These are phyloP conservation scores for Echinosophora koreensis DNA, from an alignment of 306 rosid species.

Conservation along the genomic window DNA sequence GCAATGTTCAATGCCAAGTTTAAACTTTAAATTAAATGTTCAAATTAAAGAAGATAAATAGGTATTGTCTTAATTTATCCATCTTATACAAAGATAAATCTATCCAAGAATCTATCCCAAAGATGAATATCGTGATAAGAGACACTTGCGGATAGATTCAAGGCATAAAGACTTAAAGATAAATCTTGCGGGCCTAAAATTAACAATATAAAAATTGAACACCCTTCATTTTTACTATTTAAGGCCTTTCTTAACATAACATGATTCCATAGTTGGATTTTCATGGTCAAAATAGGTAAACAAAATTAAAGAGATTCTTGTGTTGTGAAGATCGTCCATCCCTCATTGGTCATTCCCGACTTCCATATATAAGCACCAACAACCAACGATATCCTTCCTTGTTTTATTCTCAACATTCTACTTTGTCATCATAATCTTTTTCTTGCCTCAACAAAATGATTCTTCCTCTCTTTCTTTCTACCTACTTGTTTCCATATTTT, in stretches of 20 bases:
- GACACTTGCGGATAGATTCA: not conserved
- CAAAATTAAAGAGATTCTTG: not conserved
- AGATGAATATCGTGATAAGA: slow-evolving; percentile 15
- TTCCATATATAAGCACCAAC: slow-evolving; percentile 38
- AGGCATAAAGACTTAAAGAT: slow-evolving; percentile 4
- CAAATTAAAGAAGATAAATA: not conserved
- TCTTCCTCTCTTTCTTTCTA: slow-evolving; percentile 28
- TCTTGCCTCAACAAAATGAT: slow-evolving; percentile 33
- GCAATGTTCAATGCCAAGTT: not conserved
- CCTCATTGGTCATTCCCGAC: not conserved
- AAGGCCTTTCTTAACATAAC: slow-evolving; percentile 15
- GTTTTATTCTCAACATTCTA: slow-evolving; percentile 1
- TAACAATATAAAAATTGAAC: slow-evolving; percentile 22
- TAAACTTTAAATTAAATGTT: not conserved
- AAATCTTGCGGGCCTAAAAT: slow-evolving; percentile 26
- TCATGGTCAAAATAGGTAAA: slow-evolving; percentile 17
- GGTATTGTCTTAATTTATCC: not conserved
- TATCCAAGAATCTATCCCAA: not conserved
- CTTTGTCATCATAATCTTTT: slow-evolving; percentile 18
- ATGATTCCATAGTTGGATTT: slow-evolving; percentile 16
- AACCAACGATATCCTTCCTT: slow-evolving; percentile 4
- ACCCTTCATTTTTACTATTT: slow-evolving; percentile 30
- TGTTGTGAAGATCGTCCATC: slow-evolving; percentile 38
- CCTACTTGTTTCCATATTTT: slow-evolving; percentile 21
- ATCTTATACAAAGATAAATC: slow-evolving; percentile 6